Conservation (phyloP, 352 stramenopile species). For the Lagenidium giganteum region DNA sequence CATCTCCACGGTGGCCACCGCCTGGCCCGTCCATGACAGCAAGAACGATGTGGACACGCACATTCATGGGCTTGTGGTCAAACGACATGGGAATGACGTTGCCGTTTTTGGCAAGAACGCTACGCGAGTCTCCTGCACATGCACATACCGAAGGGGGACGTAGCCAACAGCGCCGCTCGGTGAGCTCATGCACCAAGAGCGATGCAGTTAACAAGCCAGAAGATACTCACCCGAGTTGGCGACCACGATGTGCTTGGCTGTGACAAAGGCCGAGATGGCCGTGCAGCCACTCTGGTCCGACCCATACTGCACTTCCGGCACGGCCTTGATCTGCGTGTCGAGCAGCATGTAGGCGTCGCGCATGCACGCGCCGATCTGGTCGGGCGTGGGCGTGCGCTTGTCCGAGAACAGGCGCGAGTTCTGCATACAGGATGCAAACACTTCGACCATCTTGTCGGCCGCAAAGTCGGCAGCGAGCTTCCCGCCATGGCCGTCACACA, state of each 20-base stretch:
- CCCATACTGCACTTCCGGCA: conserved; percentile 37
- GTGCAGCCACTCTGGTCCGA: conserved; percentile 76
- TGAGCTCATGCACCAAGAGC: not conserved
- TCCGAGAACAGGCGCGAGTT: conserved; percentile 24
- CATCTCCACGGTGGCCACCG: conserved; percentile 24
- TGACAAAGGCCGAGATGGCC: conserved; percentile 68
- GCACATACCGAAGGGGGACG: not conserved
- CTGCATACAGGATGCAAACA: conserved; percentile 32
- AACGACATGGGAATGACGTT: conserved; percentile 72
- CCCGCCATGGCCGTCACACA: conserved; percentile 79
- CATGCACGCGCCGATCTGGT: conserved; percentile 54
- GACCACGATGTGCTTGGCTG: conserved; percentile 65
- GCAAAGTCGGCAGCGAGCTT: conserved; percentile 50
- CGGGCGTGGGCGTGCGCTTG: conserved; percentile 26
- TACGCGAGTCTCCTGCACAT: conserved; percentile 61
- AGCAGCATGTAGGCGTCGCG: conserved; percentile 58
- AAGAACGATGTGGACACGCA: no score
- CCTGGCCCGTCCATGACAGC: no score
- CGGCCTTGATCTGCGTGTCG: conserved; percentile 53
- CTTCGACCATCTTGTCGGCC: conserved; percentile 28
- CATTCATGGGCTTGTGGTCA: conserved; percentile 91
- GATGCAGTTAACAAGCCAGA: not conserved
- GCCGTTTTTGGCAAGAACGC: conserved; percentile 50
- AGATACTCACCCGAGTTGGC: conserved; percentile 52
- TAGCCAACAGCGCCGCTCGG: no score